These are phyloP conservation scores for Coemansia sp. DNA, from an alignment of 192 early-diverging fungal species.

Conservation along the genomic window DNA sequence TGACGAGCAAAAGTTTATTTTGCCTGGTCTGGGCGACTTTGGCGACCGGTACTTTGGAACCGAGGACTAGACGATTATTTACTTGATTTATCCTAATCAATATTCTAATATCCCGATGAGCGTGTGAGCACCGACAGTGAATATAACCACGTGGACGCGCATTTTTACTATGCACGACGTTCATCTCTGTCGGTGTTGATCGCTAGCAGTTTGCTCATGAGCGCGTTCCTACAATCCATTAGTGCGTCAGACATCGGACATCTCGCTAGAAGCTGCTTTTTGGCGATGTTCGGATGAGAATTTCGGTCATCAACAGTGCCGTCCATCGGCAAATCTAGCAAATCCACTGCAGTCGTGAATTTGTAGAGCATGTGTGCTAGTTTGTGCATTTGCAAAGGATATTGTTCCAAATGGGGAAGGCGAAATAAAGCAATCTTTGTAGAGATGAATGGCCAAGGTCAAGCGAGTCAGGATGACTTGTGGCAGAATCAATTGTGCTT, in stretches of 20 bases:
- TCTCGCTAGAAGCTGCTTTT: neutral
- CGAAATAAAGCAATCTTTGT: too few species aligned
- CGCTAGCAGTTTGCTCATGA: neutral
- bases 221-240: neutral
- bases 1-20: slow-evolving; percentile 81
- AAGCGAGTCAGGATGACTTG: neutral
- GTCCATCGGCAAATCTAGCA: neutral
- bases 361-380: neutral
- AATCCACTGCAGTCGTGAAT: neutral
- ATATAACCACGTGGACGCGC: neutral
- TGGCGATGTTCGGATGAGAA: neutral
- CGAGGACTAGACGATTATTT: slow-evolving; percentile 40
- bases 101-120: neutral
- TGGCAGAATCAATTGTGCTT: slow-evolving; percentile 1
- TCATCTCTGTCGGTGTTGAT: neutral
- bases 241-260: neutral
- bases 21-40: slow-evolving; percentile 91
- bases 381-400: neutral
- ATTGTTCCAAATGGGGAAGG: too few species aligned
- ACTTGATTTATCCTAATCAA: neutral
- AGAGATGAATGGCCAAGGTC: too few species aligned
- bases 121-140: neutral
- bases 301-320: neutral
- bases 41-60: slow-evolving; percentile 89
- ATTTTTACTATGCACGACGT: neutral